Percentiles rank a stretch among this genome's conserved stretches.
Evolutionary conservation across 768 basidiomycete species (phyloP).

Genomic region (Suillus placidus): DNA sequence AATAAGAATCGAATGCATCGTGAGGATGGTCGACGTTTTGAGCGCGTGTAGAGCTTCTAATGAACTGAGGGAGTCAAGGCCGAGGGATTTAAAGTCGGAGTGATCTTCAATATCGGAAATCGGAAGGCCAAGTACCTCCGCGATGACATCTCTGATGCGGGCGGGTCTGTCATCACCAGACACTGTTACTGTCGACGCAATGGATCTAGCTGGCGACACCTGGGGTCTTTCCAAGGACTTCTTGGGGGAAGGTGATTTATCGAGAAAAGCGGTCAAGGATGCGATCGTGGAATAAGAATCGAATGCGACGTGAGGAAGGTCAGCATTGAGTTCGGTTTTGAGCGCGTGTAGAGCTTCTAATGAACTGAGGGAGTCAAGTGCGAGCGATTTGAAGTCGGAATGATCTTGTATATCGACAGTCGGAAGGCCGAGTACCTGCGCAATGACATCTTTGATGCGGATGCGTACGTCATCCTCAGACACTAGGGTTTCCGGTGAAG

Average conservation of each 20-base stretch:
- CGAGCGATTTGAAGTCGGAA: slow-evolving; percentile 51
- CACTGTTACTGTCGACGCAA: slow-evolving; percentile 19
- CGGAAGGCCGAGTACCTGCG: slow-evolving; percentile 42
- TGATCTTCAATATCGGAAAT: slow-evolving; percentile 43
- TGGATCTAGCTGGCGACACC: background rate
- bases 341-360: slow-evolving; percentile 61
- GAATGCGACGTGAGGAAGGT: slow-evolving; percentile 51
- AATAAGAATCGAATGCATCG: slow-evolving; percentile 43
- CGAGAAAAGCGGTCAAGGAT: slow-evolving; percentile 19
- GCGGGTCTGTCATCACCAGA: slow-evolving; percentile 26
- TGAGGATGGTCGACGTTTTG: slow-evolving; percentile 45
- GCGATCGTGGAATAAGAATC: slow-evolving; percentile 40
- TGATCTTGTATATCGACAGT: slow-evolving; percentile 43
- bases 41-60: slow-evolving; percentile 61
- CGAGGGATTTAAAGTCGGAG: slow-evolving; percentile 50
- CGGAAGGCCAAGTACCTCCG: slow-evolving; percentile 45
- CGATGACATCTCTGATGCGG: slow-evolving; percentile 43
- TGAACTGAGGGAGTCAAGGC: slow-evolving; percentile 65
- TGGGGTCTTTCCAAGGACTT: background rate
- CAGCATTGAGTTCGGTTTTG: slow-evolving; percentile 42
- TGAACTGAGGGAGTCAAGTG: slow-evolving; percentile 67
- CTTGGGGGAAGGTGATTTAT: background rate
- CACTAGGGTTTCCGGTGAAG: slow-evolving; percentile 45
- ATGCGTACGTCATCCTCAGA: slow-evolving; percentile 26
- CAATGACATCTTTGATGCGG: slow-evolving; percentile 44